Base-by-base conservation (phyloP, 2,329 filamentous ascomycete genomes). In the Talaromyces islandicus region DNA sequence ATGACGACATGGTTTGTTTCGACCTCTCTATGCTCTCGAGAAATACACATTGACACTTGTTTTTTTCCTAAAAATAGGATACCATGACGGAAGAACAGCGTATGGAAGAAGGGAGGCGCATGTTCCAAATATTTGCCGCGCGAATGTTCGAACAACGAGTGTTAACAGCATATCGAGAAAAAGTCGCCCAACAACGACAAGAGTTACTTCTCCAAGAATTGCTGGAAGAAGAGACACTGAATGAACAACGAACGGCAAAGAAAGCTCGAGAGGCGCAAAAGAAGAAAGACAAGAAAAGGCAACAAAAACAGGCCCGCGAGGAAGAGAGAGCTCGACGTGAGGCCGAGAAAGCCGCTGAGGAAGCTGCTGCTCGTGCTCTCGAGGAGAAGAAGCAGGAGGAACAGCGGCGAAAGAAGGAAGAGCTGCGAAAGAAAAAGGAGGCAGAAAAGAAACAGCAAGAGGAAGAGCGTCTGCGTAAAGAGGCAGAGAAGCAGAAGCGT, bases 41-140 rank as follows among this genome's bases (percentile, higher is more conserved):
- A 55, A 55, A 19, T 35, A 24, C 29, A 38, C 30, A 30, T 24
- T 55, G 35, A 55, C 52, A 32, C 14, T 54, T n/a, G 10, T 30
- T 19, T 24, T 9, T 38, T 29, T 24, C 52, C 6, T 25, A 12
- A 11, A n/a, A 21, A 25, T 77, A 97, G 93, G 92, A 96, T 73
- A 87, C 89, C 65, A 94, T 97, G 91, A 97, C 92, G 56, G 93
- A 97, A 80, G 91, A 96, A 78, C 92, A 97, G 80, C 90, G 94
- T 63, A 97, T 99, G 94, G 92, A 97, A 74, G 94, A 99, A 80
- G 94, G 94, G 63, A 87, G 94, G 60, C 85, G 93, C 67, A 99
- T 99, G 94, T 99, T 99, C 73, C 94, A 99, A 75, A 97, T 99
- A 74, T 99, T 99, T 75, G 94, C 94, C 63, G 94, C 94, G 60